Evolutionary conservation across 306 rosid species (phyloP).

Genomic region (Rosa rugosa): DNA sequence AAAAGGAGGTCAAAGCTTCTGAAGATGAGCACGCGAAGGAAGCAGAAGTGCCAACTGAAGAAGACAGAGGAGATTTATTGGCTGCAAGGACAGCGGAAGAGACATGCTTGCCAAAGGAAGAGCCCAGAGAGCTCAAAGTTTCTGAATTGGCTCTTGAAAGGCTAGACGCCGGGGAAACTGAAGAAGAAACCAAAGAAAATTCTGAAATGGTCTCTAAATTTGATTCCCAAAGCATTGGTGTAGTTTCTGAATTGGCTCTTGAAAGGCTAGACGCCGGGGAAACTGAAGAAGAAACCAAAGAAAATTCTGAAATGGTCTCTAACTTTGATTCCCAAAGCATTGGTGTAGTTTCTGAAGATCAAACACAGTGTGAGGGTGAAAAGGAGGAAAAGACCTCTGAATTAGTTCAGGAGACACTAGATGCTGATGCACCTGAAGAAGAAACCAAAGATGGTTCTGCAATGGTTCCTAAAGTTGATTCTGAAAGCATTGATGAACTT

Average conservation of each 20-base stretch:
- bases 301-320: neutral
- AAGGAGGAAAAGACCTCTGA: neutral
- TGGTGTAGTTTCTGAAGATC: slow-evolving; percentile 8
- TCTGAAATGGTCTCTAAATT: neutral
- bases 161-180: slow-evolving; percentile 14
- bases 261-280: slow-evolving; percentile 21
- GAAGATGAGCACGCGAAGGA: slow-evolving; percentile 16
- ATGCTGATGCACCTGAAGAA: neutral
- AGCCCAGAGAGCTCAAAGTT: slow-evolving; percentile 3
- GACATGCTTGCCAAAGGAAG: slow-evolving; percentile 19
- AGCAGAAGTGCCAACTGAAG: neutral
- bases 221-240: slow-evolving; percentile 11
- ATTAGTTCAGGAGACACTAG: neutral
- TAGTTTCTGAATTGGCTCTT: neutral
- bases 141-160: slow-evolving; percentile 17
- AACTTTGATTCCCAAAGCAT: neutral
- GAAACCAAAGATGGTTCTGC: neutral
- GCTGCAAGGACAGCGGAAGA: slow-evolving; percentile 15
- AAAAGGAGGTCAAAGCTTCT: neutral
- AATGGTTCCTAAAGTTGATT: neutral
- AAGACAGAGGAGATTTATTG: neutral
- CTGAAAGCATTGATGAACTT: neutral
- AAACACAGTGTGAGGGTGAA: slow-evolving; percentile 6
- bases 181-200: slow-evolving; percentile 24
- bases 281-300: slow-evolving; percentile 25